Evolutionary conservation across 225 moss, liverwort and hornwort species (phyloP), one percentile per base, ranked within the genome.

Genomic region (Asterella californica): DNA sequence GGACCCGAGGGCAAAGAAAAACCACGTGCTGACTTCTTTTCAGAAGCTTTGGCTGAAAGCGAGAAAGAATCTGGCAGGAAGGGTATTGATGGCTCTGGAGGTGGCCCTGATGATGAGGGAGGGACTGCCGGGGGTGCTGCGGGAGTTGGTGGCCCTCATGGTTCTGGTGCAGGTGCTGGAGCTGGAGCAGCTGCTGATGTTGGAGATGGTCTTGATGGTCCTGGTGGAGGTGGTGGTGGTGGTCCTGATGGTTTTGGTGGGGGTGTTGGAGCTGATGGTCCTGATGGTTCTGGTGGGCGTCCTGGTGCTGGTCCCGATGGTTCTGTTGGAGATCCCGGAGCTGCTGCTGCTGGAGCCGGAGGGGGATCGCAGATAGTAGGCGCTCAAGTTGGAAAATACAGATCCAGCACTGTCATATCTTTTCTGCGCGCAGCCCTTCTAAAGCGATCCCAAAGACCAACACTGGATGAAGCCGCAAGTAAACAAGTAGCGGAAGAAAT

Each of bases 1-100:
- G 75, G 53, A 62, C 42, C 25, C 21, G 78, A 78, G 30, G 79
- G 63, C 2, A 82, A 83, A 70, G 90, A 83, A 30, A 90, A 91
- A 80, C 82, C 88, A 15, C 85, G 78, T 15, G 91, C 88, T 64
- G 90, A 94, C 76, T 33, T 91, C 25, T 75, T 92, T 70, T 86
- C 85, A 81, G 94, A 83, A 75, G 89, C 85, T 68, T 78, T 78
- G 25, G 83, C 83, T 70, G 84, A 91, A 76, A 88, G 76, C 68
- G 32, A 68, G 4, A 45, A n/a, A 34, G 67, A 64, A 64, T n/a
- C 64, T 32, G 32, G 8, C 64, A 52, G 17, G 52, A 21, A 17
- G 22, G 57, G 22, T 22, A 12, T 12, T 52, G 52, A 52, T 24
- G 80, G 25, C 29, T 21, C 15, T 42, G 45, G 53, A 36, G 37